phyloP scores from a whole-genome alignment of 768 basidiomycete species.

The Sporobolomyces phaffii region DNA sequence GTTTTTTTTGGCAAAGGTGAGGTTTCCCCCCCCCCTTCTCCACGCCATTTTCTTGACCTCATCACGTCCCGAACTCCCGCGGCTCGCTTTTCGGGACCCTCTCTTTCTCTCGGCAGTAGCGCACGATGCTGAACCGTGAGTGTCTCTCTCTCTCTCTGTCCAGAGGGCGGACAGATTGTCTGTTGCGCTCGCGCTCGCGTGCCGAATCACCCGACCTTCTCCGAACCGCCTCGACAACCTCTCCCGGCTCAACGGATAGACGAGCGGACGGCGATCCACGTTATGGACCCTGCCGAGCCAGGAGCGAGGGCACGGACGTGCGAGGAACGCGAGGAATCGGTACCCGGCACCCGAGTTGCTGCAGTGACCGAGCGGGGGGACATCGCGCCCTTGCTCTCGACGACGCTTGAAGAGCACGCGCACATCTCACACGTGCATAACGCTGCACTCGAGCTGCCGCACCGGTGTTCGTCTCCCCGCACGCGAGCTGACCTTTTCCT shows the following conservation, averaged over 20 bases:
- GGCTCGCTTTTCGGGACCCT: background rate
- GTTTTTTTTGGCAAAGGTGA: background rate
- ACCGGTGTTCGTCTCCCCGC: no score
- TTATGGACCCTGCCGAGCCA: no score
- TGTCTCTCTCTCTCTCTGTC: background rate
- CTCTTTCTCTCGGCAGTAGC: background rate
- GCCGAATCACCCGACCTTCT: background rate
- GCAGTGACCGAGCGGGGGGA: background rate
- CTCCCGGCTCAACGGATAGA: background rate
- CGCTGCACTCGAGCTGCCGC: background rate
- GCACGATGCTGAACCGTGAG: conserved; percentile 19
- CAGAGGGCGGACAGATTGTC: background rate
- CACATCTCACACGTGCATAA: no score
- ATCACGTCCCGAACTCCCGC: background rate
- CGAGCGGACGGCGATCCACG: no score
- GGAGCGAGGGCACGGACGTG: background rate
- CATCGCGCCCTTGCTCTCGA: no score
- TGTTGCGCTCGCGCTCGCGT: background rate
- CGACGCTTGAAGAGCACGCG: no score
- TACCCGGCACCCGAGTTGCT: background rate
- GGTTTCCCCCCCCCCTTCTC: no score
- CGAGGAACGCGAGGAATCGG: background rate
- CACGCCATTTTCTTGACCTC: no score
- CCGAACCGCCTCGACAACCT: background rate
- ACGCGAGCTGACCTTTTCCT: background rate